Conservation (phyloP, 225 moss, liverwort and hornwort genomes). For the Pseudoscleropodium purum region DNA sequence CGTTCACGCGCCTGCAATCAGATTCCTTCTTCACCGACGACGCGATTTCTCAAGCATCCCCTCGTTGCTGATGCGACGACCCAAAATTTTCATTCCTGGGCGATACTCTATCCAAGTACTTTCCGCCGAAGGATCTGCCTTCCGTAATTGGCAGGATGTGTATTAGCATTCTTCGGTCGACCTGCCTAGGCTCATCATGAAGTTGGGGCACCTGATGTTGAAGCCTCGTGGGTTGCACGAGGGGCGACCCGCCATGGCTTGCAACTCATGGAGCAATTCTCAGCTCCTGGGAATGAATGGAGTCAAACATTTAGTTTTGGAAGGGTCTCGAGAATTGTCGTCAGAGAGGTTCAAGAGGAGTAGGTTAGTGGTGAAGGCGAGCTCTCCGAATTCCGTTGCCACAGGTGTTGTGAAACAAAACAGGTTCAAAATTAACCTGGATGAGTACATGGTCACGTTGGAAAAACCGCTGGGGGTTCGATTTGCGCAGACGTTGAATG, state of each 20-base stretch:
- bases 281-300: neutral
- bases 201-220: neutral
- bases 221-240: neutral
- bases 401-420: slow-evolving; percentile 43
- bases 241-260: neutral
- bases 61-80: neutral
- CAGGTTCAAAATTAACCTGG: slow-evolving; percentile 51
- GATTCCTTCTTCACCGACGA: slow-evolving; percentile 13
- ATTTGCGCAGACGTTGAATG: slow-evolving; percentile 69
- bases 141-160: neutral
- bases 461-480: slow-evolving; percentile 80
- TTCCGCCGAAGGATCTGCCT: neutral
- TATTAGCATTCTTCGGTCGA: too few species aligned
- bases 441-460: slow-evolving; percentile 81
- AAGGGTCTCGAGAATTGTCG: neutral
- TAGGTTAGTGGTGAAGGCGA: slow-evolving; percentile 1
- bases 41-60: neutral
- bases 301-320: neutral
- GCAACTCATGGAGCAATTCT: slow-evolving; percentile 10
- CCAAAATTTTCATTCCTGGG: neutral
- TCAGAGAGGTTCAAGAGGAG: neutral
- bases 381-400: slow-evolving; percentile 21
- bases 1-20: neutral
- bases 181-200: neutral
- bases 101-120: neutral